These are phyloP conservation scores for Coemansia sp. DNA, from an alignment of 192 early-diverging fungal species.

Conservation along the genomic window DNA sequence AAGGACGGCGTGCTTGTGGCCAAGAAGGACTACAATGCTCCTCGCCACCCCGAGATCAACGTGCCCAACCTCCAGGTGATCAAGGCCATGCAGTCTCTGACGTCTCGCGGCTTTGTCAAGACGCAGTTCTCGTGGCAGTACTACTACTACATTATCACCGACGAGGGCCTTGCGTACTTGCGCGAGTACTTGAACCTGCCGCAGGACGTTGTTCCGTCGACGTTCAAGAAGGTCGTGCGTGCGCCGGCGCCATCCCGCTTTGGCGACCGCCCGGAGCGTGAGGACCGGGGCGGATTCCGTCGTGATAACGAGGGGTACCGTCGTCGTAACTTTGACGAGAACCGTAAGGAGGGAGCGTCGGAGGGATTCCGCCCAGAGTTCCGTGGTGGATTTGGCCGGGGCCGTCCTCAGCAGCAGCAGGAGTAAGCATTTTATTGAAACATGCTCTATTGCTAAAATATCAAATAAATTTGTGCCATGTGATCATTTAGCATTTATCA, in stretches of 20 bases:
- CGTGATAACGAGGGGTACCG: slow-evolving; percentile 85
- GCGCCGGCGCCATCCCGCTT: slow-evolving; percentile 56
- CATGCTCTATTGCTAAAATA: background rate
- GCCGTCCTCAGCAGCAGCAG: slow-evolving; percentile 39
- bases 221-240: slow-evolving; percentile 94
- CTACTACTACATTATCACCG: slow-evolving; percentile 99
- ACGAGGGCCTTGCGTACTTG: slow-evolving; percentile 96
- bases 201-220: slow-evolving; percentile 93
- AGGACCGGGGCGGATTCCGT: slow-evolving; percentile 60
- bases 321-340: slow-evolving; percentile 64
- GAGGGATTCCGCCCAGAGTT: slow-evolving; percentile 78
- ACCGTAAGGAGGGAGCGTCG: slow-evolving; percentile 90
- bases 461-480: too few relatives aligned
- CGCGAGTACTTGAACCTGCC: slow-evolving; percentile 97
- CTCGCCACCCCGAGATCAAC: slow-evolving; percentile 93
- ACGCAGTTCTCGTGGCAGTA: slow-evolving; percentile 99
- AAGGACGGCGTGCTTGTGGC: slow-evolving; percentile 98
- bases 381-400: slow-evolving; percentile 90
- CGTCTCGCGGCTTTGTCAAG: slow-evolving; percentile 91
- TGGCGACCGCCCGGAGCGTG: slow-evolving; percentile 71
- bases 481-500: too few relatives aligned
- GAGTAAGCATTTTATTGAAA: slow-evolving; percentile 4
- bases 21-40: slow-evolving; percentile 97
- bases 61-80: slow-evolving; percentile 99
- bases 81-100: slow-evolving; percentile 97